Evolutionary conservation across 495 filamentous ascomycete genomes (phyloP), one percentile per base, ranked within the genome.

Genomic region (Jackrogersella minutella): DNA sequence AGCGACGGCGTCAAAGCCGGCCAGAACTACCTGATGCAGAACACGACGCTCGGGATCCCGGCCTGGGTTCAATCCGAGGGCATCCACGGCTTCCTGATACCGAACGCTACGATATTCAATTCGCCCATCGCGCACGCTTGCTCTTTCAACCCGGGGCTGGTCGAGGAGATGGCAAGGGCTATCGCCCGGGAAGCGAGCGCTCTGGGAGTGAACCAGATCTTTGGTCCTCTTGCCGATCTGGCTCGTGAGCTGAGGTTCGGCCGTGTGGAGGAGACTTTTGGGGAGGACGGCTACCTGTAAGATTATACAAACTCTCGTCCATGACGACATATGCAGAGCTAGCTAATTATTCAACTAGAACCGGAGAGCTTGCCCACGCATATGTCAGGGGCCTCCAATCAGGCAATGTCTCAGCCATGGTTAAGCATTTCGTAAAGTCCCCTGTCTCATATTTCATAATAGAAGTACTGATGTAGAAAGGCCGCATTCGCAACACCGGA

Each of bases 91-190:
- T 89, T 91, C 52, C 72, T 91, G 46, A 81, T 88, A 44, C 84
- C 81, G 16, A 90, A 91, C 76, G 88, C 88, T 10, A 90, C 88
- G 0, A 90, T 91, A 47, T 91, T 89, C 81, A 90, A 91, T 69
- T 89, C 86, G 3, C 87, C 88, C 0, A 91, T 91, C 72, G 88
- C 78, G 16, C 84, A 89, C 66, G 87, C 84, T 14, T 89, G 86
- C 71, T 87, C 88, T 3, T 90, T 83, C 67, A 87, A 91, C 54
- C 81, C 80, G 1, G 77, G 77, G 67, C 72, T 88, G 11, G 76
- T 91, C 6, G 62, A 85, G 61, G 79, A 88, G 61, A 90, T 91
- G 87, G 88, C 76, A 3, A 68, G 73, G 9, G 78, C 82, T 13
- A 89, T 90, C 65, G 86, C 80, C 9, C 79, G 81, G 41, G 88